Evolutionary conservation across 2,329 filamentous ascomycete genomes (phyloP).

Genomic region (Albifimbria verrucaria): DNA sequence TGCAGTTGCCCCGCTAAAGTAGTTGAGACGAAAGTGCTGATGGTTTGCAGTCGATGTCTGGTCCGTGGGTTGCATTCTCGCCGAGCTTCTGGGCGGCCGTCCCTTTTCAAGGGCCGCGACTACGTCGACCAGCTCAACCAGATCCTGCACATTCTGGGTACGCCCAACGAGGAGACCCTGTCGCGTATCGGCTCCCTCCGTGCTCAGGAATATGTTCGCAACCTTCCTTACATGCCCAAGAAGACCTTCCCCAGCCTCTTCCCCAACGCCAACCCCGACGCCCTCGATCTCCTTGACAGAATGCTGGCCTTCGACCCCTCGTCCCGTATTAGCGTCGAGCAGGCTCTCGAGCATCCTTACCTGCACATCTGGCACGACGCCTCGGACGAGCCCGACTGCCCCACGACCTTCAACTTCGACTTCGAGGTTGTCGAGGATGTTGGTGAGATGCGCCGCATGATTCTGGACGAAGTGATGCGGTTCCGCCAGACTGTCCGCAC

Average conservation of each 20-base stretch:
- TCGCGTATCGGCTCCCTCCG: constrained; percentile 90
- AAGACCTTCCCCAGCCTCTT: constrained; percentile 85
- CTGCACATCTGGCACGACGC: constrained; percentile 98
- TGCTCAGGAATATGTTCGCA: constrained; percentile 97
- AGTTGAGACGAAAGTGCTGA: background rate
- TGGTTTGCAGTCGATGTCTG: constrained; percentile 85
- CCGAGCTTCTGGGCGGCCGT: constrained; percentile 89
- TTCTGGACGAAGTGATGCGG: constrained; percentile 85
- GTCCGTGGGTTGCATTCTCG: constrained; percentile 97
- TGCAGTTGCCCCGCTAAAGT: background rate
- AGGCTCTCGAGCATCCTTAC: constrained; percentile 94
- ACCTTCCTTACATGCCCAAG: constrained; percentile 93
- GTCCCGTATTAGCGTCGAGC: constrained; percentile 88
- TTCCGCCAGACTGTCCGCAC: constrained; percentile 69
- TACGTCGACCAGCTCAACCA: constrained; percentile 99
- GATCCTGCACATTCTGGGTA: constrained; percentile 96
- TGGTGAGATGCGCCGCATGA: constrained; percentile 93
- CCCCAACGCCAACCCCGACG: constrained; percentile 91
- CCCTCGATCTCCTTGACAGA: constrained; percentile 88
- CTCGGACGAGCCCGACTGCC: constrained; percentile 90
- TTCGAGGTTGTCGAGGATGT: constrained; percentile 98
- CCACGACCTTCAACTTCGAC: constrained; percentile 94
- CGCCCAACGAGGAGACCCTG: constrained; percentile 91
- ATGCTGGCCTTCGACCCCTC: constrained; percentile 98
- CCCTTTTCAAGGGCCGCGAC: constrained; percentile 99